A percentile compares a stretch with the other conserved stretches of the same genome.
Conservation (phyloP, 163 green algal genomes). For the Picocystis sp. region DNA sequence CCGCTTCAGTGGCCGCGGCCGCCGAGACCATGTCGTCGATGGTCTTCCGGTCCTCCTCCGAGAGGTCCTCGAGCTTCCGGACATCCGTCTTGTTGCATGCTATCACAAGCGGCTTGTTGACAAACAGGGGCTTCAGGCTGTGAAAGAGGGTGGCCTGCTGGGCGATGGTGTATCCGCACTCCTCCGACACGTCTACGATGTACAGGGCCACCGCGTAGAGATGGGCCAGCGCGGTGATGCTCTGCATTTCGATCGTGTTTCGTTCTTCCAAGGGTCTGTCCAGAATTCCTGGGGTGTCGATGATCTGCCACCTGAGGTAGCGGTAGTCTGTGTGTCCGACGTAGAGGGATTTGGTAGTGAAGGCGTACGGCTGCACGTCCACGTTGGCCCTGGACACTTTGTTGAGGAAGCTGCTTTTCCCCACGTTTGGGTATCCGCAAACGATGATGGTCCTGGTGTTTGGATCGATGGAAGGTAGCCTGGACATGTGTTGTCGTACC, state of each 20-base stretch:
- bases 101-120: slow-evolving; percentile 94
- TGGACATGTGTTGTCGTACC: slow-evolving; percentile 94
- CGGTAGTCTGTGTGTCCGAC: slow-evolving; percentile 64
- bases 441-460: slow-evolving; percentile 91
- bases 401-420: slow-evolving; percentile 97
- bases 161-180: slow-evolving; percentile 88
- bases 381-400: slow-evolving; percentile 90
- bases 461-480: slow-evolving; percentile 93
- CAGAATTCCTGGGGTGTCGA: slow-evolving; percentile 96
- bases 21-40: slow-evolving; percentile 60
- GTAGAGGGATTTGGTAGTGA: slow-evolving; percentile 96
- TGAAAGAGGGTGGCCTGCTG: slow-evolving; percentile 80
- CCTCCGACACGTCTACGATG: slow-evolving; percentile 84
- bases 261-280: slow-evolving; percentile 92
- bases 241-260: slow-evolving; percentile 99
- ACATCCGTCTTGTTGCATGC: slow-evolving; percentile 84
- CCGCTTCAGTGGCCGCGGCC: slow-evolving; percentile 22
- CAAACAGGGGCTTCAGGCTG: slow-evolving; percentile 86
- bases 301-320: slow-evolving; percentile 40
- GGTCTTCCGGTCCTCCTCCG: slow-evolving; percentile 31
- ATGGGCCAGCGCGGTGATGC: slow-evolving; percentile 91
- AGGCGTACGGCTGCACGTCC: slow-evolving; percentile 98
- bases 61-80: slow-evolving; percentile 13
- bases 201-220: slow-evolving; percentile 87
- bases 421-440: slow-evolving; percentile 96